phyloP scores from a whole-genome alignment of 352 stramenopile species.

The Thalassiosira oceanica region DNA sequence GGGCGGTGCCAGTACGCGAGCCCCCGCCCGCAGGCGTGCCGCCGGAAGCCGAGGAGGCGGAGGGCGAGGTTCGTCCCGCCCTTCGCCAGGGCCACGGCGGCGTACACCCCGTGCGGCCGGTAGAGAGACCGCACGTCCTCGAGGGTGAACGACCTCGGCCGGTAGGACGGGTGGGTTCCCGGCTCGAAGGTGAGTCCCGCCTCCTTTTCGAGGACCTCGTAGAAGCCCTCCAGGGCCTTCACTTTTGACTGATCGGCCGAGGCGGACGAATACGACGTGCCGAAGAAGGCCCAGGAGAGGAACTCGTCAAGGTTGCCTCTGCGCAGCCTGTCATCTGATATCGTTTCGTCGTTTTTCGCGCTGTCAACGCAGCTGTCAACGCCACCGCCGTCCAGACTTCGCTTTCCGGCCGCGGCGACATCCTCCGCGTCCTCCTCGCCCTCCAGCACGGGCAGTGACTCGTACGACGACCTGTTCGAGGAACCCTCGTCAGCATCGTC shows the following conservation, averaged over 20 bases:
- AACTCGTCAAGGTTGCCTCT: constrained; percentile 63
- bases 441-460: not conserved
- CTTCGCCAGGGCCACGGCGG: constrained; percentile 36
- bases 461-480: constrained; percentile 1
- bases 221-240: constrained; percentile 51
- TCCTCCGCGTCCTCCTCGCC: not conserved
- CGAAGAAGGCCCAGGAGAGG: constrained; percentile 76
- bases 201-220: constrained; percentile 28
- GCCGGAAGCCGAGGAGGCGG: constrained; percentile 57
- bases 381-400: constrained; percentile 20
- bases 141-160: constrained; percentile 53
- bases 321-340: constrained; percentile 3
- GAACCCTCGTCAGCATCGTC: constrained; percentile 18
- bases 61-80: not conserved
- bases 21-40: constrained; percentile 35
- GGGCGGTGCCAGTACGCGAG: constrained; percentile 63
- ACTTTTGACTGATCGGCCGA: constrained; percentile 29
- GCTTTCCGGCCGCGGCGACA: constrained; percentile 9
- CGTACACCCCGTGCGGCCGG: constrained; percentile 62
- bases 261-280: constrained; percentile 29
- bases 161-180: constrained; percentile 27
- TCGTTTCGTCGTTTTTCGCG: not conserved
- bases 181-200: constrained; percentile 45
- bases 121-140: constrained; percentile 61
- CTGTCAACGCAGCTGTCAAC: not conserved